These are phyloP conservation scores for Elsinoe fawcettii DNA, from an alignment of 2,329 filamentous ascomycete genomes.

Conservation along the genomic window DNA sequence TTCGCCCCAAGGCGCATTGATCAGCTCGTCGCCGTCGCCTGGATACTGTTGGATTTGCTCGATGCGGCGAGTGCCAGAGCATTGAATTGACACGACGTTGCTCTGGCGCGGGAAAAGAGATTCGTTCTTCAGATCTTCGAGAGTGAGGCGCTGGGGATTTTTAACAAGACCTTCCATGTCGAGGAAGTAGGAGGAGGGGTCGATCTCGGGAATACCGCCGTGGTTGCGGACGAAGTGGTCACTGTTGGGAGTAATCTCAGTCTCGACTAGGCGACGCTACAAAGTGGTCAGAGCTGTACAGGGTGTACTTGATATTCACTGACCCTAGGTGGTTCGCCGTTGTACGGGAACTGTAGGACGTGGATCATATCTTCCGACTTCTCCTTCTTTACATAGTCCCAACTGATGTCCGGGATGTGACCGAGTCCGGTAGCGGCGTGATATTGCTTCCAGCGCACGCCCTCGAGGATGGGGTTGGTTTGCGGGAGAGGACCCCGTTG, in stretches of 20 bases:
- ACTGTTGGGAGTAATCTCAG: conserved; percentile 53
- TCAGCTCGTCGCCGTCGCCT: conserved; percentile 49
- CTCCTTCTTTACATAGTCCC: conserved; percentile 38
- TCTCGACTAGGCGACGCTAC: conserved; percentile 19
- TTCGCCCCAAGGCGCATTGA: conserved; percentile 45
- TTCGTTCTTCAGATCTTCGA: conserved; percentile 56
- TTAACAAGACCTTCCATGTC: conserved; percentile 55
- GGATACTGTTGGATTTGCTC: conserved; percentile 60
- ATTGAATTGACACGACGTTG: conserved; percentile 58
- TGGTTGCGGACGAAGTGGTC: conserved; percentile 66
- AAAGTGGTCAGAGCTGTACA: not conserved
- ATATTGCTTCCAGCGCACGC: conserved; percentile 41
- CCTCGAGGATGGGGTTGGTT: conserved; percentile 38
- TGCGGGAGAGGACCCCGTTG: conserved; percentile 36
- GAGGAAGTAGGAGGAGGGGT: conserved; percentile 47
- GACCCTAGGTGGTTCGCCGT: conserved; percentile 35
- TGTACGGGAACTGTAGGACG: conserved; percentile 42
- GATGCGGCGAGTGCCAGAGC: conserved; percentile 59
- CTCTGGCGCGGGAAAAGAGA: conserved; percentile 50
- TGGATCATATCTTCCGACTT: conserved; percentile 43
- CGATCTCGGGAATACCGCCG: conserved; percentile 60
- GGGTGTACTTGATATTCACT: not conserved
- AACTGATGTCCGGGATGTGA: conserved; percentile 46
- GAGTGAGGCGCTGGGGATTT: conserved; percentile 48
- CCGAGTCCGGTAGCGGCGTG: conserved; percentile 38